Percentiles rank a stretch among this genome's conserved stretches.
These are phyloP conservation scores for Spiromastix sp. DNA, from an alignment of 2,329 filamentous ascomycete genomes.

Conservation along the genomic window DNA sequence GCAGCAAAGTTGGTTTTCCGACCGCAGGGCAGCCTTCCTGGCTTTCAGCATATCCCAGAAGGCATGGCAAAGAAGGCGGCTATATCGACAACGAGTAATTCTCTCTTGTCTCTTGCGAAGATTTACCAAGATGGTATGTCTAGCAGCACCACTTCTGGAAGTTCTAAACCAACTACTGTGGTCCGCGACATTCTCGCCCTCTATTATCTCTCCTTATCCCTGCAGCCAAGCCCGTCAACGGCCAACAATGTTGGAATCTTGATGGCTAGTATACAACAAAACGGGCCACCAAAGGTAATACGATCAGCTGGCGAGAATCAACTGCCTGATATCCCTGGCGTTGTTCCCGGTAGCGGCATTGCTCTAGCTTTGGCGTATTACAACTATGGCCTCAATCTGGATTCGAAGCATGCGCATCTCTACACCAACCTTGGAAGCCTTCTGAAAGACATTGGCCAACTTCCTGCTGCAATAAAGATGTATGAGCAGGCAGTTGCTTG, in stretches of 20 bases:
- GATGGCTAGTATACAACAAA: constrained; percentile 85
- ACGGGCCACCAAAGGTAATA: constrained; percentile 32
- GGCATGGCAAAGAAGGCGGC: constrained; percentile 66
- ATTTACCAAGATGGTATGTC: constrained; percentile 97
- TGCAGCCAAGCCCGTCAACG: constrained; percentile 93
- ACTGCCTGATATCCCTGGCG: constrained; percentile 56
- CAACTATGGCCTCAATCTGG: constrained; percentile 80
- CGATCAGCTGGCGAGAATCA: constrained; percentile 27
- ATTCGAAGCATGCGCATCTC: constrained; percentile 83
- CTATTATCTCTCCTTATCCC: constrained; percentile 87
- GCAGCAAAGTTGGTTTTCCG: constrained; percentile 79
- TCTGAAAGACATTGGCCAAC: constrained; percentile 89
- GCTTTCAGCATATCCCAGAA: constrained; percentile 61
- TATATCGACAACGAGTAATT: constrained; percentile 90
- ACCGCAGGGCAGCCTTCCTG: constrained; percentile 64
- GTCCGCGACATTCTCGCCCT: constrained; percentile 88
- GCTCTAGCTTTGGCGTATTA: constrained; percentile 87
- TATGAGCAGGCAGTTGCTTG: constrained; percentile 90
- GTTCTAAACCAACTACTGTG: constrained; percentile 55
- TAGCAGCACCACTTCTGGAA: constrained; percentile 49
- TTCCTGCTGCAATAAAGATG: constrained; percentile 88
- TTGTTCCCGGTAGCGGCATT: constrained; percentile 75
- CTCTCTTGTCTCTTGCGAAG: constrained; percentile 85
- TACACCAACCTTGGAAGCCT: constrained; percentile 95
- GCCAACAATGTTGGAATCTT: constrained; percentile 97